Evolutionary conservation across 2,329 filamentous ascomycete genomes (phyloP).

Genomic region (Diplodia seriata): DNA sequence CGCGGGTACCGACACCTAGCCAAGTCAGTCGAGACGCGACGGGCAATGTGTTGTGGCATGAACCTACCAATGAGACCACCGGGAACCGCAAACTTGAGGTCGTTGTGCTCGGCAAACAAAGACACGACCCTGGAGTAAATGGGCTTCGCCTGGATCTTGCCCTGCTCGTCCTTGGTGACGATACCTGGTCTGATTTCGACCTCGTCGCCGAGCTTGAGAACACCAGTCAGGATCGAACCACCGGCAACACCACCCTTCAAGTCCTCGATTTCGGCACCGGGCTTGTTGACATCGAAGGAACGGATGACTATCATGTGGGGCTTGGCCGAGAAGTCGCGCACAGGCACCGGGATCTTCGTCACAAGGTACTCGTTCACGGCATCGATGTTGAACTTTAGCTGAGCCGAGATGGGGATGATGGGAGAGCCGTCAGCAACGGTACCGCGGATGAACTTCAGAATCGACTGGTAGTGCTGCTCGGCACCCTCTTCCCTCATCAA

Average conservation of each 20-base stretch:
- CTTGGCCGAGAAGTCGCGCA: slow-evolving; percentile 87
- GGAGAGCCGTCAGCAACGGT: slow-evolving; percentile 95
- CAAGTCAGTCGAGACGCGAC: slow-evolving; percentile 3
- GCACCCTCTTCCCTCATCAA: slow-evolving; percentile 96
- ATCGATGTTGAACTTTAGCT: slow-evolving; percentile 99
- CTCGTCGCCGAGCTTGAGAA: slow-evolving; percentile 95
- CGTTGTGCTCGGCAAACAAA: slow-evolving; percentile 96
- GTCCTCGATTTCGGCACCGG: slow-evolving; percentile 97
- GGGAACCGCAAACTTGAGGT: slow-evolving; percentile 96
- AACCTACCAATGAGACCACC: slow-evolving; percentile 81
- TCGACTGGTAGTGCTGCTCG: slow-evolving; percentile 92
- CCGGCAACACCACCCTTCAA: slow-evolving; percentile 98
- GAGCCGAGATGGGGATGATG: slow-evolving; percentile 95
- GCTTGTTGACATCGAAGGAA: slow-evolving; percentile 99
- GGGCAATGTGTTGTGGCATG: background rate
- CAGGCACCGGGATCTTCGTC: slow-evolving; percentile 90
- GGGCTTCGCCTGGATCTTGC: slow-evolving; percentile 93
- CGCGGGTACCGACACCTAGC: slow-evolving; percentile 85
- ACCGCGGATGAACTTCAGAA: slow-evolving; percentile 97
- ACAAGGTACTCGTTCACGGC: slow-evolving; percentile 96
- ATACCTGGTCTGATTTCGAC: slow-evolving; percentile 99
- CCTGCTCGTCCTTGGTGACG: slow-evolving; percentile 91
- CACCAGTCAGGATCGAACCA: slow-evolving; percentile 94
- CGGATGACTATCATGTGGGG: slow-evolving; percentile 99
- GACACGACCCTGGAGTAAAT: slow-evolving; percentile 96